These are phyloP conservation scores for Trichodelitschia bisporula DNA, from an alignment of 495 filamentous ascomycete genomes.

Conservation along the genomic window DNA sequence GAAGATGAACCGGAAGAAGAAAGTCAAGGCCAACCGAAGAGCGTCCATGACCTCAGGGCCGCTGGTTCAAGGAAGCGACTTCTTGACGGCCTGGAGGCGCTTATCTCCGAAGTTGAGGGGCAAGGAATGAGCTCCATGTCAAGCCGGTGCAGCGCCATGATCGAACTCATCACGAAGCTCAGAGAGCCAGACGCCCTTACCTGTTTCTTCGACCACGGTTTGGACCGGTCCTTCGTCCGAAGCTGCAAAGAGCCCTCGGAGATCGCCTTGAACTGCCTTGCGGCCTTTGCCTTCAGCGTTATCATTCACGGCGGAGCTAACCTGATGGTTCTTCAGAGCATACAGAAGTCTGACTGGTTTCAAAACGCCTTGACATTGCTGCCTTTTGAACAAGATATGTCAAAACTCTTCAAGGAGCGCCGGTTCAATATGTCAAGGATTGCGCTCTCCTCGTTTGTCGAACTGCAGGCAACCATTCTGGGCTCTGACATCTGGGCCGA, in stretches of 20 bases:
- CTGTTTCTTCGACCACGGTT: conserved; percentile 52
- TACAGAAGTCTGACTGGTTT: conserved; percentile 23
- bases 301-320: conserved; percentile 24
- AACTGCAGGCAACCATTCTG: conserved; percentile 24
- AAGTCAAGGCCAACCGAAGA: conserved; percentile 28
- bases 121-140: conserved; percentile 21
- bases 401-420: conserved; percentile 29
- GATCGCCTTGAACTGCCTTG: conserved; percentile 29
- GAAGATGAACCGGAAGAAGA: conserved; percentile 29
- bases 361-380: conserved; percentile 29
- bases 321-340: conserved; percentile 23
- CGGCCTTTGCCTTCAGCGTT: conserved; percentile 27
- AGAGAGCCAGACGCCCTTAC: conserved; percentile 46
- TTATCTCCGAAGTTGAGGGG: conserved; percentile 61
- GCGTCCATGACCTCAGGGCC: conserved; percentile 73
- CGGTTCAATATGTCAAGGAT: conserved; percentile 45
- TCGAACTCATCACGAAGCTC: conserved; percentile 30
- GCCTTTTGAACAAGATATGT: conserved; percentile 24
- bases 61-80: conserved; percentile 69
- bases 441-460: conserved; percentile 25
- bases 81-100: conserved; percentile 50
- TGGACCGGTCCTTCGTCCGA: conserved; percentile 38
- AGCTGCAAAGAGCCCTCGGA: conserved; percentile 14
- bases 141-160: conserved; percentile 24
- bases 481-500: conserved; percentile 31